Conservation (phyloP, 345 rosid genomes). For the Eucalyptus regnans region DNA sequence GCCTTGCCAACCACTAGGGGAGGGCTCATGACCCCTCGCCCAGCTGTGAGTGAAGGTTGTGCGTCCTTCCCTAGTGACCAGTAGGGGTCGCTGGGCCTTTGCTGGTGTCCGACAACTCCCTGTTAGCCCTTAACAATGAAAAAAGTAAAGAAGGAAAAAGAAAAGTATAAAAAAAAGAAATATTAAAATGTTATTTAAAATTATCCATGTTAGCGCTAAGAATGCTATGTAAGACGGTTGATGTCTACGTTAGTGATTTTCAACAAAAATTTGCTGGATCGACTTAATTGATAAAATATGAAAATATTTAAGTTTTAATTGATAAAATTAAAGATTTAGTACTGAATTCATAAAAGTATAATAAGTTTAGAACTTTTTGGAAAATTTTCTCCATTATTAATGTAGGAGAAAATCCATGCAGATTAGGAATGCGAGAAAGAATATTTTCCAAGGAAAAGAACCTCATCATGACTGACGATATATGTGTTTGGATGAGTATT, state of each 20-base stretch:
- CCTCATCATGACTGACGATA: background rate
- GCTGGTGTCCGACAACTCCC: fast-evolving
- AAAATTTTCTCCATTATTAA: too few relatives aligned
- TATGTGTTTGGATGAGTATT: background rate
- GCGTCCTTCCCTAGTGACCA: background rate
- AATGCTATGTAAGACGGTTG: fast-evolving
- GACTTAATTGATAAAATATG: background rate
- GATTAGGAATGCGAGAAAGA: background rate
- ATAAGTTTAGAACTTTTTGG: too few relatives aligned
- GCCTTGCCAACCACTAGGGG: background rate
- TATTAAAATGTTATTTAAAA: too few relatives aligned
- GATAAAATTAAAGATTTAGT: too few relatives aligned
- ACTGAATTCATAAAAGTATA: too few relatives aligned
- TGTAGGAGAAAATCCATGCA: background rate
- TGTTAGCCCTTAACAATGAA: too few relatives aligned
- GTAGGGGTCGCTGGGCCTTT: background rate
- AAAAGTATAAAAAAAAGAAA: too few relatives aligned
- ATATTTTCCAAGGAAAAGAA: background rate
- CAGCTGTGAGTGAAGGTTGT: background rate
- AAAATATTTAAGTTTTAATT: too few relatives aligned
- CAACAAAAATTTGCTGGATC: too few relatives aligned
- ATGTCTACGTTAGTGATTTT: background rate
- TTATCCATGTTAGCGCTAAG: too few relatives aligned
- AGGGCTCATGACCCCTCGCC: background rate
- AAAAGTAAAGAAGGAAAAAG: too few relatives aligned